Conservation (phyloP, 106 monocot species). For the Dendrobium chrysotoxum region DNA sequence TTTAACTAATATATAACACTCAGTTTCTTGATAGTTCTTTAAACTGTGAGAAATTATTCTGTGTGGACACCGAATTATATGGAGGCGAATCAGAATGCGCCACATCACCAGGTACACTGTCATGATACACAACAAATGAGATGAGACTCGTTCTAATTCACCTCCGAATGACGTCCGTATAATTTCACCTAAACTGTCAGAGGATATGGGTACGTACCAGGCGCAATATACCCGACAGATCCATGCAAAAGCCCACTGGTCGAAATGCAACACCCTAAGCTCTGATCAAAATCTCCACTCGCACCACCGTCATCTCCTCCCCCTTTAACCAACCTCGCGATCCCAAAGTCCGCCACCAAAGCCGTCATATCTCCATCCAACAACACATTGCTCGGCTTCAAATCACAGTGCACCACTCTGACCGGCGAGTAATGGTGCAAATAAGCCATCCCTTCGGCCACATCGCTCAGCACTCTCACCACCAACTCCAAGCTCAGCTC, state of each 20-base stretch:
- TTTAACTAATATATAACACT: too few species aligned
- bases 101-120: too few species aligned
- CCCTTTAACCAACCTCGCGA: slow-evolving; percentile 47
- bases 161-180: too few species aligned
- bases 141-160: too few species aligned
- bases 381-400: slow-evolving; percentile 96
- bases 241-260: slow-evolving; percentile 56
- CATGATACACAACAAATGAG: too few species aligned
- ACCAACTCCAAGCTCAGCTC: slow-evolving; percentile 32
- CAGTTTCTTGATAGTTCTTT: too few species aligned
- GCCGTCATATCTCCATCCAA: slow-evolving; percentile 75
- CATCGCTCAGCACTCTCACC: slow-evolving; percentile 48
- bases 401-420: slow-evolving; percentile 78
- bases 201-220: slow-evolving; percentile 32
- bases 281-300: neutral
- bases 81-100: too few species aligned
- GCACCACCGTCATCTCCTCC: slow-evolving; percentile 3
- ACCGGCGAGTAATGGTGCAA: slow-evolving; percentile 80
- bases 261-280: slow-evolving; percentile 19
- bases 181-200: too few species aligned
- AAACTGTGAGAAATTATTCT: too few species aligned
- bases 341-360: slow-evolving; percentile 84
- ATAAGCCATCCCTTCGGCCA: slow-evolving; percentile 87
- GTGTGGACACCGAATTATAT: too few species aligned
- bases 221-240: slow-evolving; percentile 86